Percentiles rank a stretch among this genome's conserved stretches.
Conservation (phyloP, 2,329 filamentous ascomycete genomes). For the Colletotrichum falcatum region DNA sequence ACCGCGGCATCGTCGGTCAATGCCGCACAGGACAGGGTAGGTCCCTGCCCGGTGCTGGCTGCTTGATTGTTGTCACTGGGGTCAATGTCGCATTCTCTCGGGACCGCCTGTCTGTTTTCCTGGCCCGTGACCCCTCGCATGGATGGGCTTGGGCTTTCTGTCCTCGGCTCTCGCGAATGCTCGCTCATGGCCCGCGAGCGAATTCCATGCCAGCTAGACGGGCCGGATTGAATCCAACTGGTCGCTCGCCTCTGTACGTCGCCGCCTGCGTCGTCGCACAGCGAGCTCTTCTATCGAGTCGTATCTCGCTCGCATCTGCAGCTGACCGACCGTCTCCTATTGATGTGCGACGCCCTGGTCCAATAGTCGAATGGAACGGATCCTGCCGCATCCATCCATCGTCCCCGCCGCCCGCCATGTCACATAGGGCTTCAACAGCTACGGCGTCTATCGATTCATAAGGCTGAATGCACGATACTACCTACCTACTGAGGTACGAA, state of each 20-base stretch:
- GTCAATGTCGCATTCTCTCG: conserved; percentile 4
- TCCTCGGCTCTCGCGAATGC: conserved; percentile 2
- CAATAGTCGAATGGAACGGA: conserved; percentile 24
- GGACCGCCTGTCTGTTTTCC: conserved; percentile 6
- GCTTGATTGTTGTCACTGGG: conserved; percentile 10
- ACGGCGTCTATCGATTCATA: conserved; percentile 21
- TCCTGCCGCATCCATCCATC: conserved; percentile 8
- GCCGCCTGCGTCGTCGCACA: conserved; percentile 37
- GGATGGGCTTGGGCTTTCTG: too few relatives aligned
- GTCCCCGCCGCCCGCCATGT: conserved; percentile 10
- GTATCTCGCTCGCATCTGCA: conserved; percentile 26
- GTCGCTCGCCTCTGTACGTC: conserved; percentile 25
- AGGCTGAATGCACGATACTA: conserved; percentile 35
- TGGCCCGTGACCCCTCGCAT: not conserved
- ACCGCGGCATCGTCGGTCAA: conserved; percentile 20
- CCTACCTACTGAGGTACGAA: too few relatives aligned
- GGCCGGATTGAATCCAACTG: conserved; percentile 33
- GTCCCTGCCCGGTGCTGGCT: conserved; percentile 6
- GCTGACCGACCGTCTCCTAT: conserved; percentile 25
- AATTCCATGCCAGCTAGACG: conserved; percentile 23
- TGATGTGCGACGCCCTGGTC: conserved; percentile 7
- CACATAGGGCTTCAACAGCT: conserved; percentile 23
- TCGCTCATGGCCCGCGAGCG: conserved; percentile 15
- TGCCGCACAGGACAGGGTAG: not conserved
- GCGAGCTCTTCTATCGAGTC: conserved; percentile 32